Conservation (phyloP, 208 protist genomes). For the Lotmaria passim region DNA sequence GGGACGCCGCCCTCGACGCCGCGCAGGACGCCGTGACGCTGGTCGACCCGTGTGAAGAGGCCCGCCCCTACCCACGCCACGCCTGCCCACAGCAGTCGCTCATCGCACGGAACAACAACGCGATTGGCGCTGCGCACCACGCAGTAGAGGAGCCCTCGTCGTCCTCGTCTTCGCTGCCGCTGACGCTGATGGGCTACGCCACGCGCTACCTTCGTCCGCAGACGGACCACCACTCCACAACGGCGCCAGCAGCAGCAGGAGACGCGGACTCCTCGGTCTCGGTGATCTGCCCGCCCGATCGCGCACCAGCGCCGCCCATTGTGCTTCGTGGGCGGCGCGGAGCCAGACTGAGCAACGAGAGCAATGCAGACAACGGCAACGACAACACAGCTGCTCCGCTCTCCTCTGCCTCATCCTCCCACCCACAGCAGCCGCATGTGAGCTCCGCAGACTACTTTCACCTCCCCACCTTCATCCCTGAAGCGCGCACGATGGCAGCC, state of each 20-base stretch:
- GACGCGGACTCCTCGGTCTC: background rate
- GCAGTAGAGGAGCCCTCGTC: too few species aligned
- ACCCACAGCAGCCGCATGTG: background rate
- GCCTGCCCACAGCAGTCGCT: background rate
- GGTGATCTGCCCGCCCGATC: conserved; percentile 2
- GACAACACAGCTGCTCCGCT: background rate
- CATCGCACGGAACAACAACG: too few species aligned
- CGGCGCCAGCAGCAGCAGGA: too few species aligned
- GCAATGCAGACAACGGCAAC: background rate
- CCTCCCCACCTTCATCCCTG: conserved; percentile 34
- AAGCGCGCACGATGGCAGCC: conserved; percentile 68
- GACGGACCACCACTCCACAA: too few species aligned
- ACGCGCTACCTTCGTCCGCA: conserved; percentile 12
- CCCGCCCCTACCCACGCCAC: conserved; percentile 21
- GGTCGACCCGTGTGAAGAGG: conserved; percentile 22
- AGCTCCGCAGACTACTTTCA: conserved; percentile 14
- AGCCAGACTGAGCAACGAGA: background rate
- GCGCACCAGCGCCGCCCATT: conserved; percentile 4
- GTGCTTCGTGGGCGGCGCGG: conserved; percentile 15
- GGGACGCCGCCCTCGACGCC: conserved; percentile 22
- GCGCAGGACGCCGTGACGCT: conserved; percentile 23
- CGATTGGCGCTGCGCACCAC: too few species aligned
- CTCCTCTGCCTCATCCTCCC: too few species aligned
- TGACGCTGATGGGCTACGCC: conserved; percentile 28
- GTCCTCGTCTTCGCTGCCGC: background rate